A percentile compares a stretch with the other conserved stretches of the same genome.
Conservation (phyloP, 2,329 filamentous ascomycete genomes). For the Metarhizium album region DNA sequence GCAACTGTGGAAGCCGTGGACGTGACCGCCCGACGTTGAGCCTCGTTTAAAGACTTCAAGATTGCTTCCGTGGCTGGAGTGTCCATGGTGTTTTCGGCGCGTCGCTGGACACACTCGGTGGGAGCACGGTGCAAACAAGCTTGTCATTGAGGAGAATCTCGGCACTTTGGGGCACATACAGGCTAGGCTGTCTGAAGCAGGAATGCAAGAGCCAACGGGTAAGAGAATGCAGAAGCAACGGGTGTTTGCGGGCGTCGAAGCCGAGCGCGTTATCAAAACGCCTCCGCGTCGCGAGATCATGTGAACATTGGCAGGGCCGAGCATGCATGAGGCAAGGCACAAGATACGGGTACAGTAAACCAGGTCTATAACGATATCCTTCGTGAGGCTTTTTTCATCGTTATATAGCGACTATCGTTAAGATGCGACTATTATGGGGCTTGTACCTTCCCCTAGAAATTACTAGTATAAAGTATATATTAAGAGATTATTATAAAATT, state of each 20-base stretch:
- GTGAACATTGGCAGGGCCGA: slow-evolving; percentile 3
- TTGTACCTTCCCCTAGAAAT: no score
- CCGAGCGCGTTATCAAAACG: not conserved
- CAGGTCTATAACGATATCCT: no score
- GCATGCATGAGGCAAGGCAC: no score
- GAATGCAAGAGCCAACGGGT: not conserved
- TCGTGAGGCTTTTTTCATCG: no score
- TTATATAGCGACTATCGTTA: no score
- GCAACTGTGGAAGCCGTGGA: slow-evolving; percentile 46
- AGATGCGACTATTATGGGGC: no score
- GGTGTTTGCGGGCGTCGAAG: not conserved
- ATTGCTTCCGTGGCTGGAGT: slow-evolving; percentile 20
- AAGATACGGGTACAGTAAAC: no score
- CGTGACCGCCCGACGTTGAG: slow-evolving; percentile 45
- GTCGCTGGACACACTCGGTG: slow-evolving; percentile 7
- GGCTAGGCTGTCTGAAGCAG: not conserved
- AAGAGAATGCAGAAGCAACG: not conserved
- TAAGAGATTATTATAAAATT: no score
- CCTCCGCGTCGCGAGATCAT: slow-evolving; percentile 10
- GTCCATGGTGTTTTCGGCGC: slow-evolving; percentile 16
- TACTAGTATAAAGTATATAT: no score
- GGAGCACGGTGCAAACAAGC: slow-evolving; percentile 1
- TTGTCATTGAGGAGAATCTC: not conserved
- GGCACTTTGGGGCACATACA: not conserved
- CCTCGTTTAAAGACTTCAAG: slow-evolving; percentile 40